These are phyloP conservation scores for Cicer yamashitae DNA, from an alignment of 306 rosid genomes.

Conservation along the genomic window DNA sequence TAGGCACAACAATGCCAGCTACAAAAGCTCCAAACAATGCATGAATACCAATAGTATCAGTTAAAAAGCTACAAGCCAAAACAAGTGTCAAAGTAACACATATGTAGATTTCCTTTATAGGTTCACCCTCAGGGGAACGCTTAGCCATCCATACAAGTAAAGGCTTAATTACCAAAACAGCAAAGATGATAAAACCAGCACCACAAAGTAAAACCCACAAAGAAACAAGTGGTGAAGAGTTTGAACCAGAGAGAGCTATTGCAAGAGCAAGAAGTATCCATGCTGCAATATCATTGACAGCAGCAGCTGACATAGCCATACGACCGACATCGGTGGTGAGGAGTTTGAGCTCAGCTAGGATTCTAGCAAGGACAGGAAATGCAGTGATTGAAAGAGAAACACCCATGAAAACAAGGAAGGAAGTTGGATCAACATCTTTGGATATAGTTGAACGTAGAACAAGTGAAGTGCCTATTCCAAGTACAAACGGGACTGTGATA, in stretches of 20 bases:
- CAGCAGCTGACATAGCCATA: constrained; percentile 77
- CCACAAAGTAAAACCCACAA: constrained; percentile 68
- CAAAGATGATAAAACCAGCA: constrained; percentile 40
- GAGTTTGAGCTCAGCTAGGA: constrained; percentile 78
- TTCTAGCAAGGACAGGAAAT: constrained; percentile 76
- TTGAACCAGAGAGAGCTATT: constrained; percentile 65
- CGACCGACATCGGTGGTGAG: constrained; percentile 79
- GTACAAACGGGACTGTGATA: constrained; percentile 64
- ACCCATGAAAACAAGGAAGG: constrained; percentile 78
- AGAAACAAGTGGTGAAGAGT: constrained; percentile 57
- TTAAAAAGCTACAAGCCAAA: constrained; percentile 48
- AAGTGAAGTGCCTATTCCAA: constrained; percentile 66
- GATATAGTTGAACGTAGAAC: constrained; percentile 55
- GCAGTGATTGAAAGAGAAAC: constrained; percentile 82
- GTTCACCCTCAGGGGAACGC: constrained; percentile 49
- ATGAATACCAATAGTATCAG: constrained; percentile 53
- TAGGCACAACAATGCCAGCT: constrained; percentile 58
- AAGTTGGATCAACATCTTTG: constrained; percentile 45
- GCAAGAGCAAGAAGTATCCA: constrained; percentile 85
- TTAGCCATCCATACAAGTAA: constrained; percentile 45
- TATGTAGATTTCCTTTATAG: constrained; percentile 47
- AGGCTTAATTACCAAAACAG: constrained; percentile 49
- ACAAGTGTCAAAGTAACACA: constrained; percentile 47
- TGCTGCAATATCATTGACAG: constrained; percentile 73
- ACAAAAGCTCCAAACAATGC: constrained; percentile 54